Percentiles rank a stretch among this genome's conserved stretches.
Evolutionary conservation across 2,329 filamentous ascomycete genomes (phyloP).

Genomic region (Cladosporium oxysporum): DNA sequence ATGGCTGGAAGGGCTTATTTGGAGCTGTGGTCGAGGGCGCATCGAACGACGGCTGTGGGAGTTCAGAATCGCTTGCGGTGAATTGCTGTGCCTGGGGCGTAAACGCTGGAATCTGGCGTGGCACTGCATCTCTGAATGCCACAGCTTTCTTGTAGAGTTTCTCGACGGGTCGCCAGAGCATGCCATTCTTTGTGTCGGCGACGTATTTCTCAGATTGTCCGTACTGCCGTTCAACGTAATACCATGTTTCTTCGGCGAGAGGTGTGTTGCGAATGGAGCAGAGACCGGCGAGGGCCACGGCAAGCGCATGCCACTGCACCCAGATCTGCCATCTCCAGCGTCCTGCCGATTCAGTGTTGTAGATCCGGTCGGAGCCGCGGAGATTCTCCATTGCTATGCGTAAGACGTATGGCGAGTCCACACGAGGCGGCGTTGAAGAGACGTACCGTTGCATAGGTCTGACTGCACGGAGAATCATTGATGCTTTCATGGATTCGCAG

Average conservation of each 20-base stretch:
- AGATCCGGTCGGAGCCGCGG: constrained; percentile 42
- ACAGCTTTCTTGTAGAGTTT: constrained; percentile 55
- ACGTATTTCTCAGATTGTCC: constrained; percentile 48
- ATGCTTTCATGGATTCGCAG: constrained; percentile 30
- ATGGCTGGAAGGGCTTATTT: not conserved
- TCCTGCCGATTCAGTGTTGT: constrained; percentile 40
- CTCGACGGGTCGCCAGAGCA: constrained; percentile 57
- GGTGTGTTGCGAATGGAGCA: constrained; percentile 51
- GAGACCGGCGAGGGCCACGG: constrained; percentile 55
- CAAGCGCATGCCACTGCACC: constrained; percentile 58
- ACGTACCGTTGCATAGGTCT: constrained; percentile 32
- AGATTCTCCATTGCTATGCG: constrained; percentile 49
- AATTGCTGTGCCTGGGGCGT: not conserved
- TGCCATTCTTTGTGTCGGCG: constrained; percentile 53
- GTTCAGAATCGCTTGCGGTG: not conserved
- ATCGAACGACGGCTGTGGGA: not conserved
- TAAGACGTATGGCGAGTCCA: constrained; percentile 37
- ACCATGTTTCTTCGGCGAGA: constrained; percentile 54
- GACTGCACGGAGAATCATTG: constrained; percentile 34
- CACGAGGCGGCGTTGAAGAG: constrained; percentile 30
- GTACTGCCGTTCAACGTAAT: constrained; percentile 50
- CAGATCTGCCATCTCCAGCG: constrained; percentile 55
- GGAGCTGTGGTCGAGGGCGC: not conserved
- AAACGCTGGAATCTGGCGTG: not conserved
- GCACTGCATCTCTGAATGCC: constrained; percentile 30